Base-by-base conservation (phyloP, 2,329 filamentous ascomycete genomes). In the Fusarium protoensiforme region DNA sequence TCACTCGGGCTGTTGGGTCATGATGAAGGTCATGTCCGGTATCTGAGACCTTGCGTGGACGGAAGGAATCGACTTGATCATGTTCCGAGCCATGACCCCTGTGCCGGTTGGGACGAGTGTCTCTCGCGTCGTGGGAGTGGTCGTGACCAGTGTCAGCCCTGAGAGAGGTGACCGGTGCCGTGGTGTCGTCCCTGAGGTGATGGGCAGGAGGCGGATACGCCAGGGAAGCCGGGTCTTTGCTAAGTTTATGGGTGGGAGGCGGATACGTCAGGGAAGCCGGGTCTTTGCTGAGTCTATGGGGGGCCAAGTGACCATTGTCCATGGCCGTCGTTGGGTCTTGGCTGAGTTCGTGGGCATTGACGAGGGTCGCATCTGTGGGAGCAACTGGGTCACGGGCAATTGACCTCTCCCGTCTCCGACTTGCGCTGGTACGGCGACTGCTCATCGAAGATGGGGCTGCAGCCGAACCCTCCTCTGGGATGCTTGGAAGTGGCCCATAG, bases 11-110 rank as follows among this genome's bases (percentile, higher is more conserved):
- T 18, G 29, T 57, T 29, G 72, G 64, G 14, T 74, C 69, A 5
- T 68, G 72, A 13, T 59, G 58, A 31, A 76, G 69, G n/a, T 51
- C 57, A 41, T 77, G 75, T 33, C 64, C 61, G 18, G 69, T 67
- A 5, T 43, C 22, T 9, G 67, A 18, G 9, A n/a, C 54, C 16
- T 43, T 61, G 13, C 61, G 41, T 27, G 67, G 67, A n/a, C 58
- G 61, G 20, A 62, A 59, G 8, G 66, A 58, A 22, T 64, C 64
- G 18, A 68, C 51, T 27, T 20, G 63, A 38, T 72, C 68, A 22
- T 61, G 62, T 11, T 69, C 70, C 46, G 71, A 62, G 13, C 60
- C 39, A 39, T 75, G 73, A 10, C 36, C 20, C 22, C n/a, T 68
- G 56, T 39, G 2, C 16, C 48, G 62, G 43, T 9, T 13, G 35